phyloP scores from a whole-genome alignment of 2,329 filamentous ascomycete genomes.

The Aspergillus felis region DNA sequence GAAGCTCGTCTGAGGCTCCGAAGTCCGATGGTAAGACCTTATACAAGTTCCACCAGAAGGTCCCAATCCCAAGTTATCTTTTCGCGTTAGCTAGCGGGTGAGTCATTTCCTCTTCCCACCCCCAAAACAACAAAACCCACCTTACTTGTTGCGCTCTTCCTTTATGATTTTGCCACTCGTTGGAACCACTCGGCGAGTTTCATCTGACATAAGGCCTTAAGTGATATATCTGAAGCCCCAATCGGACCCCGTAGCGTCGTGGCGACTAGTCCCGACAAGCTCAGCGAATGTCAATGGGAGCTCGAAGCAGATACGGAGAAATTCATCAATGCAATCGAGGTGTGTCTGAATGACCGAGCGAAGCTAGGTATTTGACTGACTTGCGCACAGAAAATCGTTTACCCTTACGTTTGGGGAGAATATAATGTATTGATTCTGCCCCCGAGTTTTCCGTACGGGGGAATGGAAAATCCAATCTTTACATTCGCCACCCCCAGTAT shows the following conservation, averaged over 20 bases:
- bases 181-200: neutral
- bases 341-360: conserved; percentile 32
- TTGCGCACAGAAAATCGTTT: conserved; percentile 56
- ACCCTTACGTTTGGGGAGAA: conserved; percentile 87
- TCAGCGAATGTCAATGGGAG: conserved; percentile 83
- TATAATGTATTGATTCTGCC: conserved; percentile 93
- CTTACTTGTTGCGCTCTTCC: neutral
- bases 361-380: conserved; percentile 9
- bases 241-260: conserved; percentile 84
- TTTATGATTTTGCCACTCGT: neutral
- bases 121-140: too few relatives aligned
- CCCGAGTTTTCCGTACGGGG: conserved; percentile 84
- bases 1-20: conserved; percentile 51
- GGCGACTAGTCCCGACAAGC: conserved; percentile 81
- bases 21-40: conserved; percentile 51
- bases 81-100: conserved; percentile 76
- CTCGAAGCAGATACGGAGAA: conserved; percentile 86
- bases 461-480: conserved; percentile 83
- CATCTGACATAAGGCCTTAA: conserved; percentile 32
- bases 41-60: conserved; percentile 83
- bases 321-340: conserved; percentile 81
- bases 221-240: conserved; percentile 78
- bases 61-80: conserved; percentile 90
- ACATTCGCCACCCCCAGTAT: conserved; percentile 95
- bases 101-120: conserved; percentile 6